A percentile compares a stretch with the other conserved stretches of the same genome.
Evolutionary conservation across 345 rosid species (phyloP).

Genomic region (Trapa incisa): DNA sequence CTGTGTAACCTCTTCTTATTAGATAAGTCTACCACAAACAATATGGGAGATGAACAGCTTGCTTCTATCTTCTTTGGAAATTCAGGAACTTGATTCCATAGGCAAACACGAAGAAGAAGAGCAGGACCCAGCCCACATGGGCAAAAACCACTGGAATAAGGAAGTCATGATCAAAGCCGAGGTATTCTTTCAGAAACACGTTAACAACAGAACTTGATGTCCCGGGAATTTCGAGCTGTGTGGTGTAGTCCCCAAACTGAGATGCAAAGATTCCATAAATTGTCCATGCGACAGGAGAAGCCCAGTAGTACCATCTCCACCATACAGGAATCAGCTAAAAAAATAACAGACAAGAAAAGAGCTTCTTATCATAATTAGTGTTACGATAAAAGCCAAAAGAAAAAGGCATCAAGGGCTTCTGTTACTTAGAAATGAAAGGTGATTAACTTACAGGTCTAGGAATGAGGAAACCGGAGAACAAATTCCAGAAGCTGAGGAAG

Average conservation of each 20-base stretch:
- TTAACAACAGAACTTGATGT: neutral
- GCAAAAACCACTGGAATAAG: conserved; percentile 21
- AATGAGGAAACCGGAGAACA: conserved; percentile 34
- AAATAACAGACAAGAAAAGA: neutral
- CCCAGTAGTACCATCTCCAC: conserved; percentile 52
- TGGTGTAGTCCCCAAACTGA: conserved; percentile 18
- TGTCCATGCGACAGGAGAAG: conserved; percentile 33
- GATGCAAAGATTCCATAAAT: conserved; percentile 29
- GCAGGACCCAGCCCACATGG: conserved; percentile 27
- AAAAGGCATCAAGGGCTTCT: neutral
- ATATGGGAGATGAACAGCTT: neutral
- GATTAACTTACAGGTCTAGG: conserved; percentile 20
- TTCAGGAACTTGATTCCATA: conserved; percentile 32
- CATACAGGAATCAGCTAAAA: conserved; percentile 25
- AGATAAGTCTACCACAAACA: neutral
- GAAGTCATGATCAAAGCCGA: conserved; percentile 27
- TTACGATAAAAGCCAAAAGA: neutral
- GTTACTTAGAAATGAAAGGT: neutral
- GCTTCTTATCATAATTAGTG: neutral
- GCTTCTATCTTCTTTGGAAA: conserved; percentile 25
- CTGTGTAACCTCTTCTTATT: conserved; percentile 1
- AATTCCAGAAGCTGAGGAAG: conserved; percentile 35
- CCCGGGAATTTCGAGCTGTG: neutral
- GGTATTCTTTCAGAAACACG: conserved; percentile 13
- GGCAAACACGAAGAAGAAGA: conserved; percentile 30